Conservation (phyloP, 495 filamentous ascomycete genomes). For the Bombardia bombarda region DNA sequence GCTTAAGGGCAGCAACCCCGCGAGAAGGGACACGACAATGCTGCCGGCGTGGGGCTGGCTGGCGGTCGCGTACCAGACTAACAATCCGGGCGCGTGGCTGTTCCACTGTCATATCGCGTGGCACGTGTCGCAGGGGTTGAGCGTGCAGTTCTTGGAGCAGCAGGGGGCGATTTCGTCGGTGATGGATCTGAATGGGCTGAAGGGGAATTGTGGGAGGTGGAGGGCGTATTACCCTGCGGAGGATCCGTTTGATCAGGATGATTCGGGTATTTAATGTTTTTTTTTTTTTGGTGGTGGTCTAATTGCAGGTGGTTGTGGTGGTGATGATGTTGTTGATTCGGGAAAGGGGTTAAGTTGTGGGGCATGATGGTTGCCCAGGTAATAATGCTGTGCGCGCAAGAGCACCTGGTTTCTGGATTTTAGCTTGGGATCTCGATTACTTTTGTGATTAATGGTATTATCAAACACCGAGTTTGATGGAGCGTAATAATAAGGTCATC, state of each 20-base stretch:
- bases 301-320: too few species aligned
- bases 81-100: conserved; percentile 45
- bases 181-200: conserved; percentile 13
- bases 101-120: conserved; percentile 40
- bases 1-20: conserved; percentile 36
- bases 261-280: conserved; percentile 21
- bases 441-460: too few species aligned
- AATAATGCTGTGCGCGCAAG: too few species aligned
- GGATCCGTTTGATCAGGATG: conserved; percentile 16
- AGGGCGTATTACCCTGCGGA: conserved; percentile 14
- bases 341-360: too few species aligned
- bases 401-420: too few species aligned
- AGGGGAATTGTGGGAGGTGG: conserved; percentile 17
- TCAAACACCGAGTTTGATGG: too few species aligned
- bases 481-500: too few species aligned
- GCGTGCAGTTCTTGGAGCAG: conserved; percentile 37
- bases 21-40: conserved; percentile 53
- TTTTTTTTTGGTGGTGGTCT: too few species aligned
- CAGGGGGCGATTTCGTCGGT: conserved; percentile 13
- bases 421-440: too few species aligned
- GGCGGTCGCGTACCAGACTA: conserved; percentile 43
- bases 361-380: too few species aligned
- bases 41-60: conserved; percentile 41
- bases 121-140: conserved; percentile 39
- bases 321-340: too few species aligned